phyloP scores from a whole-genome alignment of 805 yeast species.

The Geotrichum ghanense region DNA sequence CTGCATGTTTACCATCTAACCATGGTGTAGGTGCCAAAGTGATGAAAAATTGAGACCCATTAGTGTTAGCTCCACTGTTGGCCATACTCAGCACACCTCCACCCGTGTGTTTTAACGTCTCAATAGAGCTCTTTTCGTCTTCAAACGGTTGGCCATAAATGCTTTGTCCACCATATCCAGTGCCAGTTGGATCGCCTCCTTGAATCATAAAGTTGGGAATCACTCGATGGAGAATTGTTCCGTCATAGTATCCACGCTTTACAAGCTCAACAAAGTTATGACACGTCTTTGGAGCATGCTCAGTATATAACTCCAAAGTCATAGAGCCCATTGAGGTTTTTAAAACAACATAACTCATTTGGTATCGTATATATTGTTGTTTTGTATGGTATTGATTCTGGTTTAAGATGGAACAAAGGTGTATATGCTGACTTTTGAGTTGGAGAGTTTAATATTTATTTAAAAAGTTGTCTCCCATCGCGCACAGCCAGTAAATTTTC shows the following conservation, averaged over 20 bases:
- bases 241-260: constrained; percentile 33
- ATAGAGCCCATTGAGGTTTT: constrained; percentile 16
- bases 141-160: constrained; percentile 69
- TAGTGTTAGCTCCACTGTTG: constrained; percentile 82
- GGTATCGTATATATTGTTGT: no score
- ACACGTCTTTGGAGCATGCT: constrained; percentile 21
- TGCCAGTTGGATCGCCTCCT: constrained; percentile 25
- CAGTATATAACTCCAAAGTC: constrained; percentile 18
- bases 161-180: constrained; percentile 53
- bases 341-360: background rate
- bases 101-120: constrained; percentile 47
- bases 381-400: no score
- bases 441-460: no score
- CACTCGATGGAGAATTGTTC: constrained; percentile 70
- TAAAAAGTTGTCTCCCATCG: no score
- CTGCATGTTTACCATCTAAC: constrained; percentile 82
- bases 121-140: constrained; percentile 48
- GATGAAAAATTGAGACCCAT: constrained; percentile 84
- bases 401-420: no score
- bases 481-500: no score
- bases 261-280: constrained; percentile 14
- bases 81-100: constrained; percentile 90
- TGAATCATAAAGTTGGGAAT: constrained; percentile 34
- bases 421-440: no score
- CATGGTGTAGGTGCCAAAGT: constrained; percentile 86